These are phyloP conservation scores for Saccharomycopsis babjevae DNA, from an alignment of 805 yeast species.

Conservation along the genomic window DNA sequence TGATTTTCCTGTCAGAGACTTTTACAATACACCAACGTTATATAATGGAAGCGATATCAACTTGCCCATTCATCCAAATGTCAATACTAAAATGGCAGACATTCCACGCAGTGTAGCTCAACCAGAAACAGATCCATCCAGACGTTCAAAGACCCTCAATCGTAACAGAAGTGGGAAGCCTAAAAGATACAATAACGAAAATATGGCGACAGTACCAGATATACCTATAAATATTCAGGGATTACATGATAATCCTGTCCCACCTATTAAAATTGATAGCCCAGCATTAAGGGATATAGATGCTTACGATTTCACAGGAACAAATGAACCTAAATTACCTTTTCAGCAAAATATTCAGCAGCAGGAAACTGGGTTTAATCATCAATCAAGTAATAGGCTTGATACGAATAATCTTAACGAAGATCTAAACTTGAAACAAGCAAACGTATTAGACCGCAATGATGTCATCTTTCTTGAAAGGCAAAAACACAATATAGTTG, in stretches of 20 bases:
- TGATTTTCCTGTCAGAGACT: neutral
- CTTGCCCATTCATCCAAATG: neutral
- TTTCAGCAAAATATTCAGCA: no score
- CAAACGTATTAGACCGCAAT: neutral
- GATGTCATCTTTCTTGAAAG: neutral
- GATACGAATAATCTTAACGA: no score
- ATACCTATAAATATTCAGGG: neutral
- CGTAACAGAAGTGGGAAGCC: neutral
- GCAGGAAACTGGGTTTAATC: no score
- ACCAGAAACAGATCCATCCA: no score
- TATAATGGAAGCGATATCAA: neutral
- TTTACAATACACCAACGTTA: neutral
- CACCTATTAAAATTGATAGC: neutral
- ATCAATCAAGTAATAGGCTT: no score
- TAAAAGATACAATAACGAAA: neutral
- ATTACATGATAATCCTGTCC: neutral
- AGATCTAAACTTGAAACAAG: no score
- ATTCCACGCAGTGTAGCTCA: neutral
- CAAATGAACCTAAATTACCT: no score
- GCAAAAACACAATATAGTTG: neutral
- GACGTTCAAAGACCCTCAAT: no score
- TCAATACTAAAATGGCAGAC: neutral
- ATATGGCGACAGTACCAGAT: neutral
- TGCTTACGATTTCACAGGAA: neutral
- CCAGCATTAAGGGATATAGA: neutral